These are phyloP conservation scores for Ramaria sp. DNA, from an alignment of 768 basidiomycete species.

Conservation along the genomic window DNA sequence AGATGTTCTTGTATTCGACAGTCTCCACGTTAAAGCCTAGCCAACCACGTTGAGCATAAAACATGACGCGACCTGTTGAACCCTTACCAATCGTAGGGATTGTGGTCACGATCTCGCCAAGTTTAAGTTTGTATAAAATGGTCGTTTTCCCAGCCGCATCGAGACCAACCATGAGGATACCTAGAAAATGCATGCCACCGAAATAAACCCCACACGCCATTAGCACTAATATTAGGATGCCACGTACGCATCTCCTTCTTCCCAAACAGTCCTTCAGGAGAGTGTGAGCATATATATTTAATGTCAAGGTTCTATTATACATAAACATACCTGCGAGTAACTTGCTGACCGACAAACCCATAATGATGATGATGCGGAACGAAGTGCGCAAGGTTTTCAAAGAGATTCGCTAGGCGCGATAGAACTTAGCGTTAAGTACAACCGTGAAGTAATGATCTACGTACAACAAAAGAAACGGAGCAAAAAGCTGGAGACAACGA, in stretches of 20 bases:
- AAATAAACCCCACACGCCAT: conserved; percentile 11
- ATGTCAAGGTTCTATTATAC: background rate
- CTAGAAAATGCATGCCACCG: conserved; percentile 33
- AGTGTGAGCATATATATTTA: background rate
- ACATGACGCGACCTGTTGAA: background rate
- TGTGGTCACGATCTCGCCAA: conserved; percentile 99
- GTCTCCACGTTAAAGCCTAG: conserved; percentile 99
- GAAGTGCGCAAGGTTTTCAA: background rate
- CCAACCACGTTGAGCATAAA: background rate
- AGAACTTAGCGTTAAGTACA: background rate
- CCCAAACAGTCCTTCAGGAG: conserved; percentile 61
- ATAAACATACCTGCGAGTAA: background rate
- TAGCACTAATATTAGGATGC: conserved; percentile 4
- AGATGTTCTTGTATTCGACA: conserved; percentile 99
- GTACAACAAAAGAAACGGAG: background rate
- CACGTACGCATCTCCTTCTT: conserved; percentile 99
- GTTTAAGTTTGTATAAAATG: conserved; percentile 98
- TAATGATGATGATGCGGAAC: conserved; percentile 22
- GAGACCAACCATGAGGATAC: conserved; percentile 99
- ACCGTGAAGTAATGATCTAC: background rate
- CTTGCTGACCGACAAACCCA: conserved; percentile 72
- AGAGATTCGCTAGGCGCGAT: background rate
- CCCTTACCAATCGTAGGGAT: conserved; percentile 96
- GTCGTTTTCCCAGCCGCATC: conserved; percentile 90
- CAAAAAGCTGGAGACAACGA: background rate